A percentile compares a stretch with the other conserved stretches of the same genome.
phyloP scores from a whole-genome alignment of 805 yeast species.

The Saccharomycopsis fibuligera region DNA sequence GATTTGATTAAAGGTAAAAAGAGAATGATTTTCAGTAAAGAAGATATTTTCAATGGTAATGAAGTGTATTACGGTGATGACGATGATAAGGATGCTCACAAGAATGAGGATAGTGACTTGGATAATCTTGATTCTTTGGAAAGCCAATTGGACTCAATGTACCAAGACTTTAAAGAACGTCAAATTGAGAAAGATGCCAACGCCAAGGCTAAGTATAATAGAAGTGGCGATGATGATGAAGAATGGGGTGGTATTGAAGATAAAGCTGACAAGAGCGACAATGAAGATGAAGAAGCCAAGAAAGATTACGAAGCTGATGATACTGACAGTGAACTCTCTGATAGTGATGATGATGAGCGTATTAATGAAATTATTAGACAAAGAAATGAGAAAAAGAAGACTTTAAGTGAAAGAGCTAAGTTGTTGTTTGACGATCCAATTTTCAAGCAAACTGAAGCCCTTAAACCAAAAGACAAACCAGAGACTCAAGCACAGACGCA shows the following conservation, averaged over 20 bases:
- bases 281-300: constrained; percentile 23
- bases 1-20: constrained; percentile 74
- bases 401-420: constrained; percentile 36
- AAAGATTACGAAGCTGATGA: constrained; percentile 39
- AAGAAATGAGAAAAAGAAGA: constrained; percentile 35
- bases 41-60: constrained; percentile 47
- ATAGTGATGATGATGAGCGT: constrained; percentile 68
- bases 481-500: constrained; percentile 6
- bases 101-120: constrained; percentile 29
- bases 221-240: constrained; percentile 73
- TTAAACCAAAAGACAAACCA: constrained; percentile 5
- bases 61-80: constrained; percentile 46
- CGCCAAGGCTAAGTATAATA: constrained; percentile 58
- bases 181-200: constrained; percentile 65
- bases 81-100: constrained; percentile 28
- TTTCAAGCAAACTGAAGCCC: constrained; percentile 38
- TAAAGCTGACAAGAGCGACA: constrained; percentile 31
- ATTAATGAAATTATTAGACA: constrained; percentile 52
- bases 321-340: constrained; percentile 34
- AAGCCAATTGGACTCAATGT: constrained; percentile 78
- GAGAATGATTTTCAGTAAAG: constrained; percentile 50
- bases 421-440: constrained; percentile 47
- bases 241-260: constrained; percentile 72
- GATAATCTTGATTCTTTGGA: constrained; percentile 68
- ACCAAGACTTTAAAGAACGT: constrained; percentile 58